phyloP scores from a whole-genome alignment of 345 rosid genomes.

The Acer yangbiense region DNA sequence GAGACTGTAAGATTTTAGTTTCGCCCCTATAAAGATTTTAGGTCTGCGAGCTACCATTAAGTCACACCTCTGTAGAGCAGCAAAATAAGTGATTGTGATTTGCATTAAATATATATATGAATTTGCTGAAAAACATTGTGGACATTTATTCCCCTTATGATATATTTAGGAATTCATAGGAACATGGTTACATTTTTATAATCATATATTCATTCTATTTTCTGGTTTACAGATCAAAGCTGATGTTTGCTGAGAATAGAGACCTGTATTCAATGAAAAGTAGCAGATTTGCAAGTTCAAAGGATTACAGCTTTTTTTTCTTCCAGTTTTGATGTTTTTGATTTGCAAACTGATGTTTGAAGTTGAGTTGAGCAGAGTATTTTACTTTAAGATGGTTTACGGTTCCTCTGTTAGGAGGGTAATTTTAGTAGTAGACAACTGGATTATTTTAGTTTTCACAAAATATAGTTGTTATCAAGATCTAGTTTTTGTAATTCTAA shows the following conservation, averaged over 20 bases:
- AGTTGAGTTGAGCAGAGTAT: background rate
- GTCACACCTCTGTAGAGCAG: background rate
- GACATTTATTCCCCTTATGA: background rate
- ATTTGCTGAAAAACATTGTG: background rate
- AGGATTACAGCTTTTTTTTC: background rate
- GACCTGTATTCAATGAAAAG: background rate
- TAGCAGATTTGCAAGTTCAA: background rate
- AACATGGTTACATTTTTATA: background rate
- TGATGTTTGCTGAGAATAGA: background rate
- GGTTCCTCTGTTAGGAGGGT: background rate
- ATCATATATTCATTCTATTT: background rate
- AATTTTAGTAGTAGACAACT: background rate
- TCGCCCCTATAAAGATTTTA: too few species aligned
- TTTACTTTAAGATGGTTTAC: conserved; percentile 1
- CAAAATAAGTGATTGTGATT: background rate
- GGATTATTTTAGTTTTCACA: background rate
- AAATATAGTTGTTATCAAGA: background rate
- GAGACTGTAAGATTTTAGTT: too few species aligned
- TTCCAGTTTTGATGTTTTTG: background rate
- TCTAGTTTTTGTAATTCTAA: background rate
- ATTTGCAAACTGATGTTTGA: conserved; percentile 2
- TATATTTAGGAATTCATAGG: background rate
- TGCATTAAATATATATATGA: background rate
- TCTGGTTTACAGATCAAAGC: conserved; percentile 13
- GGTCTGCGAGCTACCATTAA: background rate